Evolutionary conservation across 1,284 basidiomycete species (phyloP), one percentile per base, ranked within the genome.

Genomic region (Ceratobasidium sp.): DNA sequence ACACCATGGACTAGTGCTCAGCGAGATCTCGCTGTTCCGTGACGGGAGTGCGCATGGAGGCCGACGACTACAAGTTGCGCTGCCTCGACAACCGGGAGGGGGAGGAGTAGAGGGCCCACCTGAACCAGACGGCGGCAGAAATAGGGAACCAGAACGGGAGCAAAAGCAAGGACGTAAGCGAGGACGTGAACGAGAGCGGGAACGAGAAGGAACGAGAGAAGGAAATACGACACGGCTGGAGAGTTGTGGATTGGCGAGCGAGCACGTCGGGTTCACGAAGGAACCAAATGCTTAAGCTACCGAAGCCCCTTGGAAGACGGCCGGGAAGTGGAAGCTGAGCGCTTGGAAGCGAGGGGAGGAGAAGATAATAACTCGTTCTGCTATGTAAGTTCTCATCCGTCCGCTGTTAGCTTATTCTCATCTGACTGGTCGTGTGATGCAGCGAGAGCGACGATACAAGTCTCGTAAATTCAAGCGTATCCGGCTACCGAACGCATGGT

Each of bases 1-100:
- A 0, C 96, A 97, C 84, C 93, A 96, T 28, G 96, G 94, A 1
- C 92, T 95, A 46, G 96, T 99, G 75, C 93, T 98, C 78, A 95
- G 93, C 48, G 96, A 98, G 84, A 99, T 99, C 79, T 96, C 96
- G 0, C 92, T 96, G 82, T 98, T 97, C 84, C 90, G 95, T 74
- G 94, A 96, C 84, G 90, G 93, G 20, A 93, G 95, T 0, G 95
- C 94, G 17, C 94, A 95, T 83, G 88, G 93, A 38, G 95, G 96
- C 82, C 89, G 46, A 94, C 96, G 52, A 20, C 71, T 62, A 10
- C 77, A 59, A 52, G 77, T 64, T 12, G 84, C 95, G 95, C 44
- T 38, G 57, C 57, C 50, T 15, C 59, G 33, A 50, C 79, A 80
- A 17, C 33, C 89, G 33, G 78, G 61, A 59, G 62, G 65, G 64